Evolutionary conservation across 257 asterid genomes (phyloP).

Genomic region (Solanum dulcamara): DNA sequence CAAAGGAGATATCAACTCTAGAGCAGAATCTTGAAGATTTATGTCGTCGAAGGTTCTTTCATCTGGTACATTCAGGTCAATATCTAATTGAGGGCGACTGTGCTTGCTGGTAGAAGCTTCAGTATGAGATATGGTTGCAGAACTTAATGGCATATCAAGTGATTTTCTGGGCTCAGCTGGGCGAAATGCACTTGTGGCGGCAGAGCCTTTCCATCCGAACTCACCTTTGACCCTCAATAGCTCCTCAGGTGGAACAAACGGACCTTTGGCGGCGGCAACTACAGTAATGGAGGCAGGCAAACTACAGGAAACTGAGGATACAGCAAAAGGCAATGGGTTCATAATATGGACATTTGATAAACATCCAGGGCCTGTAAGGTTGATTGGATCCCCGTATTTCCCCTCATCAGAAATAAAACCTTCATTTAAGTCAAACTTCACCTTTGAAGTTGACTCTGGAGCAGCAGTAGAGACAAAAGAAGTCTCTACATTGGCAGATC

Average conservation of each 20-base stretch:
- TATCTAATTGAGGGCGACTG: conserved; percentile 31
- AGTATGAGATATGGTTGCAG: conserved; percentile 7
- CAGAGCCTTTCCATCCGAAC: conserved; percentile 94
- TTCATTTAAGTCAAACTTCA: conserved; percentile 74
- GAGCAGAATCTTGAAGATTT: conserved; percentile 23
- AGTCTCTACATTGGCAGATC: conserved; percentile 7
- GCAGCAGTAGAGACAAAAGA: conserved; percentile 17
- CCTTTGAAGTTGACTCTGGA: conserved; percentile 26
- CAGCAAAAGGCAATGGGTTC: conserved; percentile 20
- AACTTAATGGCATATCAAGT: conserved; percentile 18
- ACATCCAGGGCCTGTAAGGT: conserved; percentile 10
- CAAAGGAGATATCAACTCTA: conserved; percentile 9
- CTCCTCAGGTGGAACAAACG: conserved; percentile 84
- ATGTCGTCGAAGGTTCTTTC: conserved; percentile 38
- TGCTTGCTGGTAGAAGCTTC: conserved; percentile 37
- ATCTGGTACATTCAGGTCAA: conserved; percentile 47
- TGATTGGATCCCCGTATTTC: conserved; percentile 43
- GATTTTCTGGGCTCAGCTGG: conserved; percentile 92
- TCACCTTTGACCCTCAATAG: conserved; percentile 65
- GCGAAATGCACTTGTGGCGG: conserved; percentile 96
- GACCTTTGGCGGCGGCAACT: conserved; percentile 84
- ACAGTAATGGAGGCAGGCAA: conserved; percentile 66
- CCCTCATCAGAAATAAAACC: conserved; percentile 63
- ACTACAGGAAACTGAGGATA: conserved; percentile 19
- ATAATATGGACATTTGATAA: conserved; percentile 22